Evolutionary conservation across 2,329 filamentous ascomycete species (phyloP).

Genomic region (Hypoxylon sp.): DNA sequence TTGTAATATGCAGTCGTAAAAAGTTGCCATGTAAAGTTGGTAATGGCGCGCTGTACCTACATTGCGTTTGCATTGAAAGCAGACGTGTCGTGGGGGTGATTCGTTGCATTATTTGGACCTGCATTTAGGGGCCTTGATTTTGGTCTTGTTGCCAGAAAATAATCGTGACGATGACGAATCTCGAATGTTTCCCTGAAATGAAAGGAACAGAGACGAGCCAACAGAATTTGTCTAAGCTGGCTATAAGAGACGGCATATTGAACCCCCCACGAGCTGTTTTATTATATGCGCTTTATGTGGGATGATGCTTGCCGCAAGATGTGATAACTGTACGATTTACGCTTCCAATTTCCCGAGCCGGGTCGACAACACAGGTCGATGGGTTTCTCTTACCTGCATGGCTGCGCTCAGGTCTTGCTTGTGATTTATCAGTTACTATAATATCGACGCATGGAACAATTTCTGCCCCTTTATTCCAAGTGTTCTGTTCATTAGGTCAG

Average conservation of each 20-base stretch:
- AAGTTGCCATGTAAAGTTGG: slow-evolving; percentile 15
- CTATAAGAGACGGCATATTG: slow-evolving; percentile 13
- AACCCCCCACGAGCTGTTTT: slow-evolving; percentile 10
- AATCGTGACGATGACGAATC: slow-evolving; percentile 23
- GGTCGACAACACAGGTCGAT: slow-evolving; percentile 1
- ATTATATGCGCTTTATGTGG: slow-evolving; percentile 7
- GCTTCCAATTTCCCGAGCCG: slow-evolving; percentile 10
- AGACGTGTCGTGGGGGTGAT: slow-evolving; percentile 23
- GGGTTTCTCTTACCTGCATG: slow-evolving; percentile 2
- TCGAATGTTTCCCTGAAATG: background rate
- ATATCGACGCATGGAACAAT: slow-evolving; percentile 4
- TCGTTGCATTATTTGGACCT: slow-evolving; percentile 11
- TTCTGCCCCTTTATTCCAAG: background rate
- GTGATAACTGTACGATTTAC: background rate
- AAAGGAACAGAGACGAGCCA: background rate
- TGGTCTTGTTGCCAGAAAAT: slow-evolving; percentile 29
- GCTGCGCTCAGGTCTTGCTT: background rate
- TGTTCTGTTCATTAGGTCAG: background rate
- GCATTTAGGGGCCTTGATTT: slow-evolving; percentile 16
- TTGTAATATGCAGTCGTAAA: slow-evolving; percentile 19
- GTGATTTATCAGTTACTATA: slow-evolving; percentile 7
- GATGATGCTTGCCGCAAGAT: slow-evolving; percentile 4
- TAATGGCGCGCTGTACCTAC: slow-evolving; percentile 30
- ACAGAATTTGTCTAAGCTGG: background rate
- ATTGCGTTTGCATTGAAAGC: slow-evolving; percentile 30